Evolutionary conservation across 805 yeast species (phyloP).

Genomic region (Cyberlindnera mrakii): DNA sequence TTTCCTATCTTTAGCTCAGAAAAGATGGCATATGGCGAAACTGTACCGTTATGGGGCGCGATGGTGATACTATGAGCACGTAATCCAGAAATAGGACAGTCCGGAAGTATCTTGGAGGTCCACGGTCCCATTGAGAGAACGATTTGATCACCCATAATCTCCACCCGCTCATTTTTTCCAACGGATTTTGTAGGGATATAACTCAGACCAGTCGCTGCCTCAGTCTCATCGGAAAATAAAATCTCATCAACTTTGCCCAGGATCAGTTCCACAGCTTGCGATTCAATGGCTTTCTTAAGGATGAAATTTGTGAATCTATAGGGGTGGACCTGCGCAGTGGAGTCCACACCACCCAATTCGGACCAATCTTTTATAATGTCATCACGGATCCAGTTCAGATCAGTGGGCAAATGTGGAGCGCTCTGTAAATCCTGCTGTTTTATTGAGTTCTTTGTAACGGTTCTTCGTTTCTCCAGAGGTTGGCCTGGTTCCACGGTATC

Average conservation of each 20-base stretch:
- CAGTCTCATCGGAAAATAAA: slow-evolving; percentile 52
- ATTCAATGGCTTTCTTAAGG: slow-evolving; percentile 70
- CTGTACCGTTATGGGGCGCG: slow-evolving; percentile 67
- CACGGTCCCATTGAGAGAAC: slow-evolving; percentile 92
- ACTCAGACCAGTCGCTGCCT: slow-evolving; percentile 66
- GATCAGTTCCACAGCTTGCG: slow-evolving; percentile 78
- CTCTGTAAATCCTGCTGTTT: slow-evolving; percentile 18
- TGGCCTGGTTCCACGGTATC: slow-evolving; percentile 8
- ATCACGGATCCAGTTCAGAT: slow-evolving; percentile 71
- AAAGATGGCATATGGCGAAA: slow-evolving; percentile 91
- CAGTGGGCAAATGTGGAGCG: slow-evolving; percentile 42
- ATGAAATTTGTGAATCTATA: slow-evolving; percentile 85
- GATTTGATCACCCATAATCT: slow-evolving; percentile 66
- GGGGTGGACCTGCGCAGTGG: slow-evolving; percentile 97
- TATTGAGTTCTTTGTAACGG: slow-evolving; percentile 30
- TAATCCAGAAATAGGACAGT: slow-evolving; percentile 90
- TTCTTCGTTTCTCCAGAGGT: slow-evolving; percentile 28
- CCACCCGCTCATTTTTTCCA: slow-evolving; percentile 27
- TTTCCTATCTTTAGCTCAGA: slow-evolving; percentile 79
- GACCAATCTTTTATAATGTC: slow-evolving; percentile 68
- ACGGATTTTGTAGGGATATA: slow-evolving; percentile 37
- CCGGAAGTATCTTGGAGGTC: slow-evolving; percentile 87
- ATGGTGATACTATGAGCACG: slow-evolving; percentile 94
- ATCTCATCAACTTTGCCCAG: slow-evolving; percentile 79
- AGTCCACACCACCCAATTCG: slow-evolving; percentile 71